Evolutionary conservation across 139 green algal genomes (phyloP).

Genomic region (Chlamydomonas asymmetrica): DNA sequence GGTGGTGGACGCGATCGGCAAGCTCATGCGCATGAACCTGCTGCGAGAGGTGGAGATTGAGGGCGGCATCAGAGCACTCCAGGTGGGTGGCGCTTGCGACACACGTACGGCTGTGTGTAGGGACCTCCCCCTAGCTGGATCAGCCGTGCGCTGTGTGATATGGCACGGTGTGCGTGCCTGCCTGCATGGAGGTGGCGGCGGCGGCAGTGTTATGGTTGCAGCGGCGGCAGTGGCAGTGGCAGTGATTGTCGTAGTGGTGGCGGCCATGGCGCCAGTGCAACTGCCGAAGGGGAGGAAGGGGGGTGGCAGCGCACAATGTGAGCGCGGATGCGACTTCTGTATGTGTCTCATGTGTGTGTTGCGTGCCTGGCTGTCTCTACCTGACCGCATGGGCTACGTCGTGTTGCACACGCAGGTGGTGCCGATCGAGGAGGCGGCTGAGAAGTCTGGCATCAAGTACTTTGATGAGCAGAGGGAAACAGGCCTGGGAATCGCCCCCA

Average conservation of each 20-base stretch:
- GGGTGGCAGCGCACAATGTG: neutral
- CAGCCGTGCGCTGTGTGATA: neutral
- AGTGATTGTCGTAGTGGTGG: neutral
- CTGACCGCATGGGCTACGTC: neutral
- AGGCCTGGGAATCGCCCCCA: neutral
- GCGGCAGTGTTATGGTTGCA: neutral
- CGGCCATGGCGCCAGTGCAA: neutral
- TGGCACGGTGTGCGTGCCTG: too few relatives aligned
- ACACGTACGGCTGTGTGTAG: neutral
- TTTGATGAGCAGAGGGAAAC: constrained; percentile 30
- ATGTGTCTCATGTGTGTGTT: neutral
- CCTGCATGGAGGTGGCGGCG: too few relatives aligned
- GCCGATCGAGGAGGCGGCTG: constrained; percentile 20
- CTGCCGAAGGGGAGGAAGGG: neutral
- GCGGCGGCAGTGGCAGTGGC: neutral
- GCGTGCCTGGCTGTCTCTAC: too few relatives aligned
- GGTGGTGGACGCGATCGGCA: constrained; percentile 25
- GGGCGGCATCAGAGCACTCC: neutral
- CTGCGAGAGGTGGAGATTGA: neutral
- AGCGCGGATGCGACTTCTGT: neutral
- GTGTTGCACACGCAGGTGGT: constrained; percentile 7
- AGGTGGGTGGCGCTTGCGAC: neutral
- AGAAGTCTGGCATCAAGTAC: constrained; percentile 16
- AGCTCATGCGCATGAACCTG: constrained; percentile 33
- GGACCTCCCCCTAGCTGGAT: neutral